Conservation (phyloP, 2,329 filamentous ascomycete species). For the Calonectria hawksworthii region DNA sequence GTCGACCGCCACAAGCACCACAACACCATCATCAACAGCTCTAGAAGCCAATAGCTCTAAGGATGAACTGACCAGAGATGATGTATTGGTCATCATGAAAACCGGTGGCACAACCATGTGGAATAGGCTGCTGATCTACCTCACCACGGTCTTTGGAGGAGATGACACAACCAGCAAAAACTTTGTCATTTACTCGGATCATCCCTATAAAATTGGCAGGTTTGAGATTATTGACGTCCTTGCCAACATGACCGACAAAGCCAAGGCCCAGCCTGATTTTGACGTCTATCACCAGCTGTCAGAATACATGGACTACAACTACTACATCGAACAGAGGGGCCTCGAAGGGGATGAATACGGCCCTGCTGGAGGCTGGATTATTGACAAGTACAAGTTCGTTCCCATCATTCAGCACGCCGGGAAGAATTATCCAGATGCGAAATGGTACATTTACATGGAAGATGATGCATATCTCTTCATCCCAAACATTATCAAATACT, state of each 20-base stretch:
- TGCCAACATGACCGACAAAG: constrained; percentile 37
- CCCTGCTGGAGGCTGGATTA: constrained; percentile 42
- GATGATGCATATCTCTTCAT: constrained; percentile 45
- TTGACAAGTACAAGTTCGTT: constrained; percentile 47
- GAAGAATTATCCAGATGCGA: constrained; percentile 38
- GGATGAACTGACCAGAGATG: constrained; percentile 25
- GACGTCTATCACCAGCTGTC: constrained; percentile 43
- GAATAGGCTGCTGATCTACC: constrained; percentile 43
- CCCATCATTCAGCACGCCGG: constrained; percentile 44
- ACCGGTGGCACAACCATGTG: constrained; percentile 44
- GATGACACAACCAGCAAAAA: constrained; percentile 32
- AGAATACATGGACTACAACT: constrained; percentile 42
- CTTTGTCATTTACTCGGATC: constrained; percentile 43
- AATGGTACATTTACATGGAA: constrained; percentile 47
- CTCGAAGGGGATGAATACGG: constrained; percentile 43
- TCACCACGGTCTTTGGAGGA: constrained; percentile 33
- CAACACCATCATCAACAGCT: neutral
- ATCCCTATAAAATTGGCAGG: constrained; percentile 33
- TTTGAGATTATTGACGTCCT: constrained; percentile 41
- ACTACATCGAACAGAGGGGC: constrained; percentile 38
- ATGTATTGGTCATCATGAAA: constrained; percentile 44
- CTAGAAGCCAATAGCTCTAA: neutral
- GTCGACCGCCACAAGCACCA: neutral
- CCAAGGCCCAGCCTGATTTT: constrained; percentile 37
- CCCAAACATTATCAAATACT: constrained; percentile 33